Conservation (phyloP, 306 rosid genomes). For the Cucurbita maxima region DNA sequence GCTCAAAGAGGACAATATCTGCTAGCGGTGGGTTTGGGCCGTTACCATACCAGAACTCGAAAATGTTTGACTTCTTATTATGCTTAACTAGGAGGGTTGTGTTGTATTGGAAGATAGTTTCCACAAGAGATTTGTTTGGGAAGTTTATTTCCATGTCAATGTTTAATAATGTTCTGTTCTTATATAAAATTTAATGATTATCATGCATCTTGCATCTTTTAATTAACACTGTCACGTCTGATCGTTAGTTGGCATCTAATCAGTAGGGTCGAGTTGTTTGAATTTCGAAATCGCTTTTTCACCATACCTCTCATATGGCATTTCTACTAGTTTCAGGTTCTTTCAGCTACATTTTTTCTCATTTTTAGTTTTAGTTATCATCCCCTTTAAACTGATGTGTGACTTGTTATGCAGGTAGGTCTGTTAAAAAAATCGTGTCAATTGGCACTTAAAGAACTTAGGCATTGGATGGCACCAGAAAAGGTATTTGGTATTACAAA, state of each 20-base stretch:
- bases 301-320: too few relatives aligned
- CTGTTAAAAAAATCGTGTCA: conserved; percentile 53
- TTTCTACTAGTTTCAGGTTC: not conserved
- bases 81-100: not conserved
- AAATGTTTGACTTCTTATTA: not conserved
- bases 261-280: not conserved
- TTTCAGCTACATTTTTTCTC: not conserved
- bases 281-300: too few relatives aligned
- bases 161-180: too few relatives aligned
- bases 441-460: conserved; percentile 42
- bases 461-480: conserved; percentile 68
- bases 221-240: not conserved
- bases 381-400: not conserved
- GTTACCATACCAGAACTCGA: too few relatives aligned
- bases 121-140: not conserved
- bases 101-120: not conserved
- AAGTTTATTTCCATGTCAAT: not conserved
- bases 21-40: too few relatives aligned
- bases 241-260: too few relatives aligned
- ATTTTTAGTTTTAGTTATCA: not conserved
- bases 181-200: not conserved
- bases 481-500: conserved; percentile 36
- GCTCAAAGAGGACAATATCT: too few relatives aligned
- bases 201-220: not conserved
- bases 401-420: conserved; percentile 39